Percentiles rank a stretch among this genome's conserved stretches.
phyloP scores from a whole-genome alignment of 176 grass and related monocot species.

The Triticum dicoccoides region DNA sequence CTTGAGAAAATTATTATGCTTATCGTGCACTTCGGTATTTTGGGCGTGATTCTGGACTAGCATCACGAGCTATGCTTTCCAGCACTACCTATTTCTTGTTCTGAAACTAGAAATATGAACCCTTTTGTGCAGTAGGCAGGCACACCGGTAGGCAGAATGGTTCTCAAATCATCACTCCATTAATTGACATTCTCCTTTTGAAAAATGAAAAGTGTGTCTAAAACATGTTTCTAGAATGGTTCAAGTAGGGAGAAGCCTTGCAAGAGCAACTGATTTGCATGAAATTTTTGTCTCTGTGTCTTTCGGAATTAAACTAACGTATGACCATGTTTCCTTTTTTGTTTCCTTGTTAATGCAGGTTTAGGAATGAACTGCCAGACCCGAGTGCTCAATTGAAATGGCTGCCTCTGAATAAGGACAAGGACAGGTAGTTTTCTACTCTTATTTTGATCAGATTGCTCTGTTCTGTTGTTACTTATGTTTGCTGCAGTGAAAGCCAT shows the following conservation, averaged over 20 bases:
- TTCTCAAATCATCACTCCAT: neutral
- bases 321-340: constrained; percentile 10
- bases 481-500: neutral
- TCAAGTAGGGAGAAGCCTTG: neutral
- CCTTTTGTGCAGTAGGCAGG: neutral
- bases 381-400: constrained; percentile 76
- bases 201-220: neutral
- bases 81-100: neutral
- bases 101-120: no score
- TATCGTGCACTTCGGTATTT: neutral
- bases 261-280: constrained; percentile 26
- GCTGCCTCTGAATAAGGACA: constrained; percentile 87
- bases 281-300: neutral
- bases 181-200: constrained; percentile 9
- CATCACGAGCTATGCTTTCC: neutral
- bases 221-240: constrained; percentile 1
- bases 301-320: constrained; percentile 6
- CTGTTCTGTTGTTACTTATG: neutral
- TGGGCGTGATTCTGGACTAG: neutral
- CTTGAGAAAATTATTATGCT: neutral
- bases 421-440: constrained; percentile 64
- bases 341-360: constrained; percentile 43
- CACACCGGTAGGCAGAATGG: neutral
- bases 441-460: constrained; percentile 1
- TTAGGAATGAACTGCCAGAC: constrained; percentile 96